Evolutionary conservation across 192 early-diverging fungal species (phyloP).

Genomic region (Dispira parvispora): DNA sequence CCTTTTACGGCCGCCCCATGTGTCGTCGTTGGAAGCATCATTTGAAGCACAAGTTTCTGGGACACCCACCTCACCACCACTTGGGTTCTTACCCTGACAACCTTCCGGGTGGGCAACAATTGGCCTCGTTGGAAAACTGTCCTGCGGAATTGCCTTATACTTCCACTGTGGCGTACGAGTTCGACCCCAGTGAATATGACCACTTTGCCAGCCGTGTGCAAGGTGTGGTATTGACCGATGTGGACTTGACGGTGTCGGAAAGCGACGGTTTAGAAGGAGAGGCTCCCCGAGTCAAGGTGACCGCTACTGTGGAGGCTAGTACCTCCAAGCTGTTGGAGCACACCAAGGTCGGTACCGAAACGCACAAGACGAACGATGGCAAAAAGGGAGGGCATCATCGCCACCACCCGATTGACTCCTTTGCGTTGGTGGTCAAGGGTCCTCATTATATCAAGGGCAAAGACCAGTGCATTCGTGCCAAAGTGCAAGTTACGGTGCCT

Average conservation of each 20-base stretch:
- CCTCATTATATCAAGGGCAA: background rate
- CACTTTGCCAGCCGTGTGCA: background rate
- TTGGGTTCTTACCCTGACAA: too few species aligned
- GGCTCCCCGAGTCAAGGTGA: background rate
- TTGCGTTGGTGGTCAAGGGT: background rate
- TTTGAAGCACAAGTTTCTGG: too few species aligned
- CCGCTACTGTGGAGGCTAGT: background rate
- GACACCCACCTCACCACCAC: too few species aligned
- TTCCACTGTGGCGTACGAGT: slow-evolving; percentile 18
- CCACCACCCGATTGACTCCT: background rate
- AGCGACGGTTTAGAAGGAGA: background rate
- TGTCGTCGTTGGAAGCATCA: too few species aligned
- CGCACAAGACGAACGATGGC: background rate
- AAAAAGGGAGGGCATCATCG: background rate
- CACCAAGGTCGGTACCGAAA: background rate
- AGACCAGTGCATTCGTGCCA: background rate
- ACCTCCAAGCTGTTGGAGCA: background rate
- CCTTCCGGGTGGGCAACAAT: too few species aligned
- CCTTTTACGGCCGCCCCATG: too few species aligned
- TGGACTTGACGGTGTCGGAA: background rate
- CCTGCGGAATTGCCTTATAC: background rate
- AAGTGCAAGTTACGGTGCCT: background rate
- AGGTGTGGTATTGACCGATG: background rate
- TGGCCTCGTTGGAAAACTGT: background rate
- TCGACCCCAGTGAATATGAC: slow-evolving; percentile 3